Conservation (phyloP, 208 protist species). For the Spongospora subterranea region DNA sequence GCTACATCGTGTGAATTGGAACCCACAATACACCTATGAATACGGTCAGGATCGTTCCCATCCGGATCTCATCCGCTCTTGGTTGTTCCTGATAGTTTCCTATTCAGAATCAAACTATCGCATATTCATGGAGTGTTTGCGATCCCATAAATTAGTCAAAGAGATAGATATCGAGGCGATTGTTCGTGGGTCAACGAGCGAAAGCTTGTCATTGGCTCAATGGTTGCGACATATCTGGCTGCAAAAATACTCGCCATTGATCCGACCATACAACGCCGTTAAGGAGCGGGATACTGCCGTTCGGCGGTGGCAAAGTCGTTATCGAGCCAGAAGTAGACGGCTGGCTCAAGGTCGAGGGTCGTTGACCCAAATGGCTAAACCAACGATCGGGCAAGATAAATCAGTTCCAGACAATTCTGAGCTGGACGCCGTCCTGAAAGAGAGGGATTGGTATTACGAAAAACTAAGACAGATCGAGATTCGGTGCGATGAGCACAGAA, state of each 20-base stretch:
- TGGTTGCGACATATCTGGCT: background rate
- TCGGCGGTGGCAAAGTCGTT: background rate
- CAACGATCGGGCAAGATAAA: background rate
- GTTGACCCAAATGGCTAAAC: background rate
- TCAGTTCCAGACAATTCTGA: background rate
- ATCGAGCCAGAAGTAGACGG: background rate
- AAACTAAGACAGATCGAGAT: conserved; percentile 4
- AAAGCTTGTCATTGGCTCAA: background rate
- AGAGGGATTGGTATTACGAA: background rate
- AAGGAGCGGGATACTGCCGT: background rate
- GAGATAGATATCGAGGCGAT: background rate
- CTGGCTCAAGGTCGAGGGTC: background rate
- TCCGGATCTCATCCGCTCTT: no score
- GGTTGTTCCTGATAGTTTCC: no score
- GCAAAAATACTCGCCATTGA: background rate
- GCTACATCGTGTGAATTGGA: background rate
- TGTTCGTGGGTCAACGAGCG: background rate
- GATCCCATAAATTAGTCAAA: background rate
- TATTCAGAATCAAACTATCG: background rate
- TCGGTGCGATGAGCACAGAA: background rate
- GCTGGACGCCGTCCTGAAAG: background rate
- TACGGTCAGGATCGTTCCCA: no score
- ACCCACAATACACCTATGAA: background rate
- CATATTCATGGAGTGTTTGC: background rate
- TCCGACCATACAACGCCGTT: background rate